Conservation (phyloP, 371 early-diverging fungal species). For the Rhizomucor pusillus region DNA sequence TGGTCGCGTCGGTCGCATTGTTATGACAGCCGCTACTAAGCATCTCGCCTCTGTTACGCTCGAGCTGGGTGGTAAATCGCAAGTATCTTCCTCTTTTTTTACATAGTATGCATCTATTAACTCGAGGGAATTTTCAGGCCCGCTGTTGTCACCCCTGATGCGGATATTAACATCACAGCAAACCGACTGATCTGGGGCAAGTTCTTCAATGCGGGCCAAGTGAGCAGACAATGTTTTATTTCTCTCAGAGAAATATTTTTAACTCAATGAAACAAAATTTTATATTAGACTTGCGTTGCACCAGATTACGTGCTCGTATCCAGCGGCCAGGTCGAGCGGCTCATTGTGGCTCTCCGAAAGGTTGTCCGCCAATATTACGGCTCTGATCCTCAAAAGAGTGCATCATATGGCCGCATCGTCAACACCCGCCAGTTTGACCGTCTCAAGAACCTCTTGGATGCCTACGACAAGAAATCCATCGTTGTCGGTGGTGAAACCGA, state of each 20-base stretch:
- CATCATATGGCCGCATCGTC: slow-evolving; percentile 69
- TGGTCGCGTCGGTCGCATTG: slow-evolving; percentile 75
- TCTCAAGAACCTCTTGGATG: slow-evolving; percentile 52
- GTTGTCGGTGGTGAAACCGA: slow-evolving; percentile 58
- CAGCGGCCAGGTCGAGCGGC: slow-evolving; percentile 43
- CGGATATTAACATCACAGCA: slow-evolving; percentile 64
- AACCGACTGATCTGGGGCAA: slow-evolving; percentile 79
- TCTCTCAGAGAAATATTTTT: neutral
- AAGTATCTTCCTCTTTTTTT: slow-evolving; percentile 4
- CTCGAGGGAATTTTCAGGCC: slow-evolving; percentile 43
- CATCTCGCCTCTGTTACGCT: slow-evolving; percentile 78
- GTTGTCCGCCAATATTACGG: slow-evolving; percentile 49
- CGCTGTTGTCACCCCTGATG: slow-evolving; percentile 69
- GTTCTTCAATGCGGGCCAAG: slow-evolving; percentile 74
- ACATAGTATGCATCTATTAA: too few relatives aligned
- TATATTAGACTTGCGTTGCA: slow-evolving; percentile 76
- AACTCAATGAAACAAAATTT: neutral
- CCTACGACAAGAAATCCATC: slow-evolving; percentile 36
- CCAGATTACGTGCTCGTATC: slow-evolving; percentile 85
- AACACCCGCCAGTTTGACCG: slow-evolving; percentile 68
- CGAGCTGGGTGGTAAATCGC: slow-evolving; percentile 86
- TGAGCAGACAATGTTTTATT: slow-evolving; percentile 8
- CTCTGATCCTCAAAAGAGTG: slow-evolving; percentile 40
- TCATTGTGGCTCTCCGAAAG: slow-evolving; percentile 49
- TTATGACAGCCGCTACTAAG: slow-evolving; percentile 77